phyloP scores from a whole-genome alignment of 2,329 filamentous ascomycete genomes.

The Pseudonectria buxi region DNA sequence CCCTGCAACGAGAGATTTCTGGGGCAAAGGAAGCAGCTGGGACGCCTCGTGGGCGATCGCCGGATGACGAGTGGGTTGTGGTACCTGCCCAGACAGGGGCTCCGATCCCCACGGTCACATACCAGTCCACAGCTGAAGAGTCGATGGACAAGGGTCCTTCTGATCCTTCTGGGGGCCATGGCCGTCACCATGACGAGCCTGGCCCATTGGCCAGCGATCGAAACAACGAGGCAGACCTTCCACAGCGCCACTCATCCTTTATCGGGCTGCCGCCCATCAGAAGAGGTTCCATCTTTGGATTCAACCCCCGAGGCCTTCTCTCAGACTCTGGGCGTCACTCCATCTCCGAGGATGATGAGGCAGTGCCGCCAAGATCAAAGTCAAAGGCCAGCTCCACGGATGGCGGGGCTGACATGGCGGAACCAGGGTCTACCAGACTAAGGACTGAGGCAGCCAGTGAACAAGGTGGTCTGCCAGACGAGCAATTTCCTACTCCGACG shows the following conservation, averaged over 20 bases:
- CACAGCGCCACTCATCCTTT: conserved; percentile 44
- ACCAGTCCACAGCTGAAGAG: conserved; percentile 4
- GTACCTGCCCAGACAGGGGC: conserved; percentile 8
- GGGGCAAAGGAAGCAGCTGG: conserved; percentile 2
- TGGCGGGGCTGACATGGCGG: background rate
- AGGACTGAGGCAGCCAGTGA: too few relatives aligned
- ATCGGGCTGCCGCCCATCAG: conserved; percentile 53
- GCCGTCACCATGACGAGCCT: too few relatives aligned
- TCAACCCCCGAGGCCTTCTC: conserved; percentile 27
- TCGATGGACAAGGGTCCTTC: background rate
- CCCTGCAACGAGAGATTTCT: conserved; percentile 3
- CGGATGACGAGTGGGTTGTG: conserved; percentile 7
- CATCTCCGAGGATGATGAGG: conserved; percentile 29
- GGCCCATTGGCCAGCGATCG: too few relatives aligned
- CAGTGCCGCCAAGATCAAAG: background rate
- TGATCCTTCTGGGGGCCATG: too few relatives aligned
- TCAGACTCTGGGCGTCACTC: conserved; percentile 29
- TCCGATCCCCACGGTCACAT: conserved; percentile 19
- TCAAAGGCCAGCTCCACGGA: background rate
- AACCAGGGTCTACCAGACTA: background rate
- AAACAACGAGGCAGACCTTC: conserved; percentile 18
- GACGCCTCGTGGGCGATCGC: conserved; percentile 5
- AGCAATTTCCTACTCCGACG: too few relatives aligned
- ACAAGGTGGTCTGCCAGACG: too few relatives aligned
- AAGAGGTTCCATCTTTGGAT: conserved; percentile 49